A percentile compares a stretch with the other conserved stretches of the same genome.
Conservation (phyloP, 2,329 filamentous ascomycete species). For the Trichophyton rubrum region DNA sequence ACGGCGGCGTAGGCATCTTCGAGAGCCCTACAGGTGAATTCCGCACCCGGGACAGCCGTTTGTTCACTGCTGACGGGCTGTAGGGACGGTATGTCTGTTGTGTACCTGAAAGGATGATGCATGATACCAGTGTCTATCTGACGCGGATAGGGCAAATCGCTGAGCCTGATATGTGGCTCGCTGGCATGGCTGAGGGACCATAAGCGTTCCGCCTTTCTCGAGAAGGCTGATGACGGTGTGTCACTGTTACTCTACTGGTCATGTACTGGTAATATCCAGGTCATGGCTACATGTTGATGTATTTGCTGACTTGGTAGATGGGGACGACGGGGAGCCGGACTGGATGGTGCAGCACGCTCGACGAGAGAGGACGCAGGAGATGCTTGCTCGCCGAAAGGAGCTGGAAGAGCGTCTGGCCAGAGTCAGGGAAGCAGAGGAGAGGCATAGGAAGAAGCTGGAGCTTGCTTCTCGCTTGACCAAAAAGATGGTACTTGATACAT, state of each 20-base stretch:
- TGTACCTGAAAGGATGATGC: conserved; percentile 5
- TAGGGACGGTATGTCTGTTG: conserved; percentile 6
- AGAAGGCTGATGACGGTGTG: conserved; percentile 31
- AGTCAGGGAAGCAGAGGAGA: conserved; percentile 50
- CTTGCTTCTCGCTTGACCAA: conserved; percentile 38
- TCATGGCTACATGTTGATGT: not conserved
- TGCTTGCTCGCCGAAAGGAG: conserved; percentile 55
- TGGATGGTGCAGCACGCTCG: conserved; percentile 75
- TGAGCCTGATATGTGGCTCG: conserved; percentile 80
- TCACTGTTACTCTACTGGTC: not conserved
- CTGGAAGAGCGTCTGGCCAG: conserved; percentile 58
- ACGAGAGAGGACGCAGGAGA: conserved; percentile 53
- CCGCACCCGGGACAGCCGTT: not conserved
- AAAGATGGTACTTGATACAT: conserved; percentile 25
- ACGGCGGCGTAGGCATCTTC: conserved; percentile 72
- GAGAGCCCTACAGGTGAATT: conserved; percentile 71
- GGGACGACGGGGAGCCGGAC: conserved; percentile 59
- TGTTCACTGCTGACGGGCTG: not conserved
- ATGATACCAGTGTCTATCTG: not conserved
- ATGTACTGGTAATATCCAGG: no score
- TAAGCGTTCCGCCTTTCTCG: conserved; percentile 51
- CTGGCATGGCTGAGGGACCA: conserved; percentile 83
- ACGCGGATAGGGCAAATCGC: conserved; percentile 59
- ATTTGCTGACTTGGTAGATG: conserved; percentile 14
- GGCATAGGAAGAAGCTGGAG: conserved; percentile 41